Evolutionary conservation across 129 eudicot genomes (phyloP).

Genomic region (Ambrosia artemisiifolia): DNA sequence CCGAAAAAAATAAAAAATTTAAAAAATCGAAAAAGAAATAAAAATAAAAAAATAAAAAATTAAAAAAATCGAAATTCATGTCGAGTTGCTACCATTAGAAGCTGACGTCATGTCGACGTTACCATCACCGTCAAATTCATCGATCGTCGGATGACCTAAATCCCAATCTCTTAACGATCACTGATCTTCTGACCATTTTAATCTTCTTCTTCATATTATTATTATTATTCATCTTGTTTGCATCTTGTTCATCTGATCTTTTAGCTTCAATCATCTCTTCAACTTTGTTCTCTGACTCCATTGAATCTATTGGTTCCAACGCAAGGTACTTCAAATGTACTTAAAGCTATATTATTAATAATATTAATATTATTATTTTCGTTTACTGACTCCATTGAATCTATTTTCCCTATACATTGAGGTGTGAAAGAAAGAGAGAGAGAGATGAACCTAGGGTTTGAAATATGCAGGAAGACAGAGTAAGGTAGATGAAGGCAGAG

Average conservation of each 20-base stretch:
- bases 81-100: slow-evolving; percentile 18
- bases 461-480: no score
- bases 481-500: no score
- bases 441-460: no score
- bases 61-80: no score
- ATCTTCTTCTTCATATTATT: slow-evolving; percentile 26
- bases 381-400: no score
- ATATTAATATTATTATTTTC: no score
- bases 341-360: not conserved
- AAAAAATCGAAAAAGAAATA: no score
- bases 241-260: slow-evolving; percentile 15
- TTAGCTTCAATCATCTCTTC: not conserved
- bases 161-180: slow-evolving; percentile 37
- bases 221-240: not conserved
- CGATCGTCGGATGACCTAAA: slow-evolving; percentile 42
- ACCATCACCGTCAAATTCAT: slow-evolving; percentile 44
- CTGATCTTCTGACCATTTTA: slow-evolving; percentile 15
- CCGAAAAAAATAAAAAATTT: no score
- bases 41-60: no score
- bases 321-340: slow-evolving; percentile 19
- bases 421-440: no score
- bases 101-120: slow-evolving; percentile 57
- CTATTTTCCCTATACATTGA: no score
- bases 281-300: slow-evolving; percentile 5
- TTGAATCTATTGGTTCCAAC: slow-evolving; percentile 10